A percentile compares a stretch with the other conserved stretches of the same genome.
Conservation (phyloP, 805 yeast genomes). For the Jamesozyma hellenica region DNA sequence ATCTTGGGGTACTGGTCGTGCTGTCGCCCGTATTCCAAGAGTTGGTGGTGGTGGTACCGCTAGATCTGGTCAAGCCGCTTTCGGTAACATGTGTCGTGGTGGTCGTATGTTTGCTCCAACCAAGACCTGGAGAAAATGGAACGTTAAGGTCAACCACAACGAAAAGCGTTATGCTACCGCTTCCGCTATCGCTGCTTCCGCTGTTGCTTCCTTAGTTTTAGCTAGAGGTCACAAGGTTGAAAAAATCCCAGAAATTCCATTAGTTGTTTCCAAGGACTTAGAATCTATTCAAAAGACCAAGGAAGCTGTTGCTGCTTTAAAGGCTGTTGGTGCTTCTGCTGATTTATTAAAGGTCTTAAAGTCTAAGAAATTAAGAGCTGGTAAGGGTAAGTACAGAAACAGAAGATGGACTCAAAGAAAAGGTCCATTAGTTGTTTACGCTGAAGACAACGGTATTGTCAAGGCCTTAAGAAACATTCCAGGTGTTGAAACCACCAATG, state of each 20-base stretch:
- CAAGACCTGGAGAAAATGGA: conserved; percentile 99
- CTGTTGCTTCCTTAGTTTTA: conserved; percentile 93
- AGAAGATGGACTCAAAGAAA: conserved; percentile 99
- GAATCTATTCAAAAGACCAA: conserved; percentile 93
- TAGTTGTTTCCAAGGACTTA: conserved; percentile 87
- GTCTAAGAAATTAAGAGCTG: conserved; percentile 98
- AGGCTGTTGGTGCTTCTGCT: conserved; percentile 97
- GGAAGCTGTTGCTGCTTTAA: conserved; percentile 96
- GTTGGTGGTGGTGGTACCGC: conserved; percentile 99
- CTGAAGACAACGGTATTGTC: conserved; percentile 93
- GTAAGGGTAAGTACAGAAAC: conserved; percentile 99
- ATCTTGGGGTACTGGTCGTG: conserved; percentile 99
- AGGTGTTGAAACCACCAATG: conserved; percentile 97
- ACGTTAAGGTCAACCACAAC: conserved; percentile 99
- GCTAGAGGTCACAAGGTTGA: conserved; percentile 99
- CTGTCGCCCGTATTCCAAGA: conserved; percentile 99
- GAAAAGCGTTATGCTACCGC: conserved; percentile 99
- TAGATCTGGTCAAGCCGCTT: conserved; percentile 99
- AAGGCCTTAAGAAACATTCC: conserved; percentile 99
- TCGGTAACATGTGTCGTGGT: conserved; percentile 99
- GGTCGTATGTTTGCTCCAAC: conserved; percentile 99
- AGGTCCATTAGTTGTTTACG: conserved; percentile 98
- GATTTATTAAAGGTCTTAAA: conserved; percentile 96
- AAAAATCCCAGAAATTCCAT: conserved; percentile 95
- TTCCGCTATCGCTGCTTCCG: conserved; percentile 98